Conservation (phyloP, 176 grass and related monocot genomes). For the Carex scoparia region DNA sequence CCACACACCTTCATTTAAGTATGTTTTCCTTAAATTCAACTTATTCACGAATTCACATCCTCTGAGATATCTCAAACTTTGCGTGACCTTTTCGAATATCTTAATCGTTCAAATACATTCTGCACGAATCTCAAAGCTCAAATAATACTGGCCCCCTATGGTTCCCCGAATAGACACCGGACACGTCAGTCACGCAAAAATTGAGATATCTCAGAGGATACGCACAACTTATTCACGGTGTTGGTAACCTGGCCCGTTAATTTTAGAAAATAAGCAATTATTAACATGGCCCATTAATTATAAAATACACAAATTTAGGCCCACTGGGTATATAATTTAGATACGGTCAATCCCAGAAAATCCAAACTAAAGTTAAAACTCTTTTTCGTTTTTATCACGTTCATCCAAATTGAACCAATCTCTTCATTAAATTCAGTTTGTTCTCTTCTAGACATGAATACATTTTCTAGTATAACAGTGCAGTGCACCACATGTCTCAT, state of each 20-base stretch:
- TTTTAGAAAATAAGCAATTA: neutral
- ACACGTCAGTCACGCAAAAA: too few relatives aligned
- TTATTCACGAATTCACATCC: neutral
- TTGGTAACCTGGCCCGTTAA: neutral
- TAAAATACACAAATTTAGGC: neutral
- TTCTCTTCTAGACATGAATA: neutral
- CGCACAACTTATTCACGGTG: neutral
- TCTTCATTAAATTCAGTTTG: neutral
- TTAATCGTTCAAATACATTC: too few relatives aligned
- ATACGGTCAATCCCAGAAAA: neutral
- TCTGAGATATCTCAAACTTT: too few relatives aligned
- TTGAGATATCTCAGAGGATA: too few relatives aligned
- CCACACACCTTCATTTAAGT: neutral
- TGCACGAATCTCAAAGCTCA: too few relatives aligned
- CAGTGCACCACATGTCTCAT: neutral
- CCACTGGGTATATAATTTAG: neutral
- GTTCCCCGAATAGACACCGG: too few relatives aligned
- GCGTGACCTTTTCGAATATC: too few relatives aligned
- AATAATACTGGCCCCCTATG: too few relatives aligned
- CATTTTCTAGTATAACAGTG: neutral
- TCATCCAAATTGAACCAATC: neutral
- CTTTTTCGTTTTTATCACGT: neutral
- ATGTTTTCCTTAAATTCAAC: neutral
- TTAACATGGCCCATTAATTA: neutral
- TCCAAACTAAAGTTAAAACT: neutral